Evolutionary conservation across 768 basidiomycete genomes (phyloP).

Genomic region (Crucibulum laeve): DNA sequence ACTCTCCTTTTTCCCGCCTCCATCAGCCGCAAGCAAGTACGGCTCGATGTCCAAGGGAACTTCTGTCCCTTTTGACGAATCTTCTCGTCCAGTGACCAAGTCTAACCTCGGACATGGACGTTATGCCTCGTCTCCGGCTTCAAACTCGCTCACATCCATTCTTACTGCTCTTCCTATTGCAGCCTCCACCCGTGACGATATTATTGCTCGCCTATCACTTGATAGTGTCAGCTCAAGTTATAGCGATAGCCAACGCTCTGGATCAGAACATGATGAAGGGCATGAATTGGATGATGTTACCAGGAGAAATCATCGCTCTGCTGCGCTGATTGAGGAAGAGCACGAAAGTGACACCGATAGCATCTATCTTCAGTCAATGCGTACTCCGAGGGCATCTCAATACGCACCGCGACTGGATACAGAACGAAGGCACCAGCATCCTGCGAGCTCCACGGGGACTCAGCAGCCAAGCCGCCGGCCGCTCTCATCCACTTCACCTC

Average conservation of each 20-base stretch:
- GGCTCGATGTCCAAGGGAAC: slow-evolving; percentile 5
- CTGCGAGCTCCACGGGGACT: no score
- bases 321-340: background rate
- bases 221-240: slow-evolving; percentile 44
- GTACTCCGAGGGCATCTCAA: background rate
- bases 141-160: slow-evolving; percentile 36
- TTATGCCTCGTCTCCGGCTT: slow-evolving; percentile 22
- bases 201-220: slow-evolving; percentile 50
- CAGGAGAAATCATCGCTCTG: slow-evolving; percentile 5
- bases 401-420: no score
- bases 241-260: slow-evolving; percentile 29
- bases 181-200: slow-evolving; percentile 50
- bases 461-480: no score
- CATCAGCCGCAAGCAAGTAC: slow-evolving; percentile 22
- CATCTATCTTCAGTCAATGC: background rate
- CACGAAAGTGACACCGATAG: background rate
- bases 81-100: slow-evolving; percentile 2
- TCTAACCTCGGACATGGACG: slow-evolving; percentile 17
- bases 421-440: no score
- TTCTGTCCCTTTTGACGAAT: no score
- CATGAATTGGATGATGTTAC: slow-evolving; percentile 43
- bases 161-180: slow-evolving; percentile 45
- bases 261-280: slow-evolving; percentile 29
- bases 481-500: slow-evolving; percentile 26
- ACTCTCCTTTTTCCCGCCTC: slow-evolving; percentile 53